A percentile compares a stretch with the other conserved stretches of the same genome.
Evolutionary conservation across 2,329 filamentous ascomycete species (phyloP).

Genomic region (Ophiocordyceps sinensis): DNA sequence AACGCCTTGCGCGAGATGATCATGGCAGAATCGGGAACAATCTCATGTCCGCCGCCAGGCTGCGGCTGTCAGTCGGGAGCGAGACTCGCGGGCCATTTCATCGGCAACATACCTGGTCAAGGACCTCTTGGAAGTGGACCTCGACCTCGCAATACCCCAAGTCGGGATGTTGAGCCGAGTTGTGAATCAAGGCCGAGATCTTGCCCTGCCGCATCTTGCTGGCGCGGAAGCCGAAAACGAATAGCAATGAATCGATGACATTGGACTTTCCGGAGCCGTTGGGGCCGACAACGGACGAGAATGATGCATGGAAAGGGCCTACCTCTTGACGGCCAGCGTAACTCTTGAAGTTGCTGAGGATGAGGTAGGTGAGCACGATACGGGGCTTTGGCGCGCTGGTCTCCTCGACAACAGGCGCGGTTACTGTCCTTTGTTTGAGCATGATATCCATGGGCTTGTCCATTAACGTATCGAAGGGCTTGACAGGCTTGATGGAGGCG

Average conservation of each 20-base stretch:
- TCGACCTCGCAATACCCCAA: slow-evolving; percentile 89
- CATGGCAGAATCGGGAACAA: slow-evolving; percentile 71
- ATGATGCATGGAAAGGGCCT: slow-evolving; percentile 90
- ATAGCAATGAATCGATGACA: slow-evolving; percentile 92
- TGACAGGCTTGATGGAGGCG: slow-evolving; percentile 54
- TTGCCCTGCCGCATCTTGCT: slow-evolving; percentile 99
- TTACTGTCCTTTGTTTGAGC: slow-evolving; percentile 64
- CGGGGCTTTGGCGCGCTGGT: slow-evolving; percentile 64
- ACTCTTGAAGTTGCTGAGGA: slow-evolving; percentile 96
- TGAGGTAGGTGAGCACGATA: slow-evolving; percentile 83
- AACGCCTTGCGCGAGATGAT: slow-evolving; percentile 87
- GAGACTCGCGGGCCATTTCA: no score
- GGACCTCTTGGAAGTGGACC: slow-evolving; percentile 90
- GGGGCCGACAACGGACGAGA: slow-evolving; percentile 93
- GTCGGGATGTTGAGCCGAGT: slow-evolving; percentile 75
- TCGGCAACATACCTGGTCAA: slow-evolving; percentile 50
- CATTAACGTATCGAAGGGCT: slow-evolving; percentile 60
- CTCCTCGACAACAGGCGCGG: slow-evolving; percentile 55
- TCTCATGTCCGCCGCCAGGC: slow-evolving; percentile 58
- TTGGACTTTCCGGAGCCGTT: slow-evolving; percentile 98
- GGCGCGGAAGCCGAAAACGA: slow-evolving; percentile 97
- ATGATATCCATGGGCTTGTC: slow-evolving; percentile 92
- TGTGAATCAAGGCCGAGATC: slow-evolving; percentile 94
- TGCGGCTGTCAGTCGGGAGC: slow-evolving; percentile 18
- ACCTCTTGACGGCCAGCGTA: slow-evolving; percentile 93